phyloP scores from a whole-genome alignment of 306 rosid species.

The Casuarina equisetifolia region DNA sequence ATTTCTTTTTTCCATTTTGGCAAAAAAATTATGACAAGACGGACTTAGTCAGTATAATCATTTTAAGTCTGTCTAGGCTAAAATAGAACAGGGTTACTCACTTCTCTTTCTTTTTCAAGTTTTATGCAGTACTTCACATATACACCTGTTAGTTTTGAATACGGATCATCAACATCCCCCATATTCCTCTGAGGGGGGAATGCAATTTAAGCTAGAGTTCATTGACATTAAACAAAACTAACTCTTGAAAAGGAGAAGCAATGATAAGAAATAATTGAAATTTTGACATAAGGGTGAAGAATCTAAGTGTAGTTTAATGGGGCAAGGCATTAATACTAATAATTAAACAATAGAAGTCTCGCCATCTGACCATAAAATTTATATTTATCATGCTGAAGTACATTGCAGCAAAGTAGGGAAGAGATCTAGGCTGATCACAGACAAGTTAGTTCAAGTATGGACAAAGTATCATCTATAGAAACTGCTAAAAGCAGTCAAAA shows the following conservation, averaged over 20 bases:
- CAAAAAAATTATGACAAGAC: too few relatives aligned
- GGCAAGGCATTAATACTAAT: not conserved
- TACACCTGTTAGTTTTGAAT: not conserved
- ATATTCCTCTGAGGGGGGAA: not conserved
- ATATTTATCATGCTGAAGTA: not conserved
- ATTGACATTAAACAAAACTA: not conserved
- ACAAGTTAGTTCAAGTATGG: not conserved
- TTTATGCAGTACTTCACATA: not conserved
- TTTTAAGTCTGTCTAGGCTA: not conserved
- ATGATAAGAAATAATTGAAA: not conserved
- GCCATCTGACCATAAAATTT: not conserved
- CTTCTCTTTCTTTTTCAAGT: not conserved
- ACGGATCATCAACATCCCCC: not conserved
- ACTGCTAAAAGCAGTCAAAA: too few relatives aligned
- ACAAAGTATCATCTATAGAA: not conserved
- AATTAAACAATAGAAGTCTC: not conserved
- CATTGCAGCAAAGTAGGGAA: not conserved
- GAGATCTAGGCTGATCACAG: not conserved
- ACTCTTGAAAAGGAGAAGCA: not conserved
- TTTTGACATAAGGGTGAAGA: not conserved
- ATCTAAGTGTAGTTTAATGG: not conserved
- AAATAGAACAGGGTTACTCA: not conserved
- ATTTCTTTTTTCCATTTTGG: not conserved
- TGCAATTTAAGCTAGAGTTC: not conserved
- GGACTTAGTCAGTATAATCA: not conserved